Percentiles rank a stretch among this genome's conserved stretches.
phyloP scores from a whole-genome alignment of 345 rosid species.

The Abelmoschus esculentus region DNA sequence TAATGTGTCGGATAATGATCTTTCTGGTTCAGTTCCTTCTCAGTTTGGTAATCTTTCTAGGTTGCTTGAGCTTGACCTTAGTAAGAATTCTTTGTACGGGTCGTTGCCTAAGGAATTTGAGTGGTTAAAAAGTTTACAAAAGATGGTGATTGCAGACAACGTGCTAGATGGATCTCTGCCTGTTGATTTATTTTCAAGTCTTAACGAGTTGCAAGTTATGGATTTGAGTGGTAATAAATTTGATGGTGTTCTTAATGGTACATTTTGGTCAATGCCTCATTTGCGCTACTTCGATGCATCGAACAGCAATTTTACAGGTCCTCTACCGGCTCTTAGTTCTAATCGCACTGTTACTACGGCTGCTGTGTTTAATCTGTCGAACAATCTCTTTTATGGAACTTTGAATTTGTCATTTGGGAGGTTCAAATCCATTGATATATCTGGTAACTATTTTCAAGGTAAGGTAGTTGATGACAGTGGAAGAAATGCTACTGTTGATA shows the following conservation, averaged over 20 bases:
- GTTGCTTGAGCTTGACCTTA: conserved; percentile 52
- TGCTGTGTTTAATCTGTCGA: conserved; percentile 53
- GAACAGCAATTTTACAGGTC: conserved; percentile 49
- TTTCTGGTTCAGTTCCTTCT: conserved; percentile 41
- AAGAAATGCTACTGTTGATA: conserved; percentile 32
- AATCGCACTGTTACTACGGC: conserved; percentile 18
- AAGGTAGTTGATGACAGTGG: conserved; percentile 26
- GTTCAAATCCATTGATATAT: conserved; percentile 47
- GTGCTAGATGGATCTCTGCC: conserved; percentile 30
- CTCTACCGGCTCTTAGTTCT: conserved; percentile 26
- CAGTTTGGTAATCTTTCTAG: conserved; percentile 38
- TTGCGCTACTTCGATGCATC: conserved; percentile 48
- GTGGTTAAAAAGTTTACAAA: conserved; percentile 33
- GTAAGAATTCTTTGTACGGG: conserved; percentile 37
- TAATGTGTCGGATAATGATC: conserved; percentile 46
- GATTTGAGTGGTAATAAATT: conserved; percentile 40
- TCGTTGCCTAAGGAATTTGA: conserved; percentile 36
- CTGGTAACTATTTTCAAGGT: conserved; percentile 81
- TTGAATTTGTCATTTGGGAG: conserved; percentile 35
- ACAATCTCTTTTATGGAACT: conserved; percentile 61
- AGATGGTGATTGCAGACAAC: conserved; percentile 37
- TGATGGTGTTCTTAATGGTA: conserved; percentile 39
- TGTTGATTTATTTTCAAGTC: conserved; percentile 29
- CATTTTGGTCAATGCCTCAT: conserved; percentile 30
- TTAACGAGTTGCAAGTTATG: conserved; percentile 32